Evolutionary conservation across 768 basidiomycete genomes (phyloP).

Genomic region (Clitopilus hobsonii): DNA sequence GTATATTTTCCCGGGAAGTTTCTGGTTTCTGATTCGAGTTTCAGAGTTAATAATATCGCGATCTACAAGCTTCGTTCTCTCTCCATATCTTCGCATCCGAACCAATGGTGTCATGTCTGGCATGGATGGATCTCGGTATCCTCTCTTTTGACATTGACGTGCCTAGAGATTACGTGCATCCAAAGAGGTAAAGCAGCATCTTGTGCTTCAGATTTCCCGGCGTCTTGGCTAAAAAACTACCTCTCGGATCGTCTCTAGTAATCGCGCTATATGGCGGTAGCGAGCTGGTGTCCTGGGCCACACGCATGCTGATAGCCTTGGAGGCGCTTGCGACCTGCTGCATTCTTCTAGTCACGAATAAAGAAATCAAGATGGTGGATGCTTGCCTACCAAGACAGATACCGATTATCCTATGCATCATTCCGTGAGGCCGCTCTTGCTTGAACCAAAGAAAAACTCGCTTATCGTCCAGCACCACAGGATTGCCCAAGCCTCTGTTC

Average conservation of each 20-base stretch:
- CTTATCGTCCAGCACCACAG: too few relatives aligned
- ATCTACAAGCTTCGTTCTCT: neutral
- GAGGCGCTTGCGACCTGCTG: neutral
- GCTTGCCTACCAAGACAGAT: neutral
- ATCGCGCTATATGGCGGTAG: neutral
- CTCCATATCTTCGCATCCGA: neutral
- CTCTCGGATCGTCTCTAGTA: too few relatives aligned
- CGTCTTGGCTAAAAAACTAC: neutral
- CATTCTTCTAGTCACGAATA: neutral
- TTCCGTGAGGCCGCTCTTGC: neutral
- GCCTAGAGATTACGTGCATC: neutral
- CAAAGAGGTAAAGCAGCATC: neutral
- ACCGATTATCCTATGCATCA: neutral
- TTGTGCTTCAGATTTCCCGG: neutral
- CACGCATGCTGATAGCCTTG: neutral
- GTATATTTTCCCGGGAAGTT: neutral
- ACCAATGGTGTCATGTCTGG: neutral
- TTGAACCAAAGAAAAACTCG: too few relatives aligned
- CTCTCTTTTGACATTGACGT: neutral
- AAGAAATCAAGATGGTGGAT: neutral
- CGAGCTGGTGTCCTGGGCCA: neutral
- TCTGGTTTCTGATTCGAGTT: neutral
- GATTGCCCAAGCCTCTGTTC: neutral
- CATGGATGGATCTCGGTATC: neutral
- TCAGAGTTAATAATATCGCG: neutral